Conservation (phyloP, 768 basidiomycete species). For the Cytidiella melzeri region DNA sequence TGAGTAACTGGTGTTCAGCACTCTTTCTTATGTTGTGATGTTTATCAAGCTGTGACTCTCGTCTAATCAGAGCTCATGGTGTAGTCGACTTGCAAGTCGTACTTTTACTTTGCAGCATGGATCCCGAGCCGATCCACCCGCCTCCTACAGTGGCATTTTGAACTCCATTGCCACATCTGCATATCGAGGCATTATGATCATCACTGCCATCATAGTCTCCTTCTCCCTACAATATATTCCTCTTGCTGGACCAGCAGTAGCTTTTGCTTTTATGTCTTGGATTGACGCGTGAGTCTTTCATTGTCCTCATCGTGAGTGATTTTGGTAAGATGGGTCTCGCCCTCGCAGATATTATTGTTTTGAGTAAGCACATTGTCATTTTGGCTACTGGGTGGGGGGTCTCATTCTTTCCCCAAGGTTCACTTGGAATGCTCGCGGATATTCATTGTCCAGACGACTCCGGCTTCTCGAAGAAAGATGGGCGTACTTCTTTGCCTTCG, state of each 20-base stretch:
- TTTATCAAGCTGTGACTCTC: neutral
- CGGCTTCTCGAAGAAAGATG: constrained; percentile 81
- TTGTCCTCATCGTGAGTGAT: neutral
- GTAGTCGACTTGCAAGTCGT: constrained; percentile 67
- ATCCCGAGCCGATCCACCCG: constrained; percentile 46
- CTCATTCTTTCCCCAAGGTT: constrained; percentile 39
- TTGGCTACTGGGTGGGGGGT: constrained; percentile 1
- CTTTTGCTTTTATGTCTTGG: constrained; percentile 79
- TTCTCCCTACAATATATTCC: constrained; percentile 62
- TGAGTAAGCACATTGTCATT: constrained; percentile 47
- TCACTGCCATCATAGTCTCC: constrained; percentile 67
- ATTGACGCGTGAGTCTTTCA: constrained; percentile 70
- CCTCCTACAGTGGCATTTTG: constrained; percentile 65
- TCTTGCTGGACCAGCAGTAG: constrained; percentile 49
- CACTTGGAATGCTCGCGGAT: constrained; percentile 70
- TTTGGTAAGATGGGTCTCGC: constrained; percentile 1
- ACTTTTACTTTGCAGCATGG: constrained; percentile 71
- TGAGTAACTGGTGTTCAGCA: constrained; percentile 22
- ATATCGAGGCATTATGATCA: constrained; percentile 76
- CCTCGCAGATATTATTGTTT: constrained; percentile 77
- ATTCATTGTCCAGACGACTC: constrained; percentile 62
- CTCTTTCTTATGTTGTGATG: no score
- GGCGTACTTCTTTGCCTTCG: constrained; percentile 85
- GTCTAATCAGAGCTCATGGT: constrained; percentile 63
- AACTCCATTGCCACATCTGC: constrained; percentile 74